These are phyloP conservation scores for Diaporthe humulicola DNA, from an alignment of 2,329 filamentous ascomycete species.

Conservation along the genomic window DNA sequence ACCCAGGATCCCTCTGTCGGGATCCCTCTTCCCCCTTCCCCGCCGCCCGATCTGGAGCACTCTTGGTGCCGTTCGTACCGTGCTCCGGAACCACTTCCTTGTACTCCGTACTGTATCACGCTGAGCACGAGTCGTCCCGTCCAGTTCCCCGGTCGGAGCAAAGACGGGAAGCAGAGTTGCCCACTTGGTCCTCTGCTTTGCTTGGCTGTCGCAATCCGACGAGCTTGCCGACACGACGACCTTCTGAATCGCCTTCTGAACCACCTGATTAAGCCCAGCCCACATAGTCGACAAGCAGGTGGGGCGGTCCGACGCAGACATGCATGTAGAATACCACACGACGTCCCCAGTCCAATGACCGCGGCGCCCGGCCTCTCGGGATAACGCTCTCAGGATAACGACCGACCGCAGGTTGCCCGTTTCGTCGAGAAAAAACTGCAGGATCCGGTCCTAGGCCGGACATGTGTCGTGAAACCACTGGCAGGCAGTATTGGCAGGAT, in stretches of 20 bases:
- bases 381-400: not conserved
- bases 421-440: constrained; percentile 2
- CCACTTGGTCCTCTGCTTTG: constrained; percentile 7
- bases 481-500: constrained; percentile 19
- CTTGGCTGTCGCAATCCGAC: constrained; percentile 21
- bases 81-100: constrained; percentile 20
- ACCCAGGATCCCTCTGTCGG: constrained; percentile 14
- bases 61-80: constrained; percentile 15
- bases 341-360: not conserved
- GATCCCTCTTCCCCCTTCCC: constrained; percentile 14
- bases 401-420: not conserved
- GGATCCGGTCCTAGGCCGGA: not conserved
- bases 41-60: constrained; percentile 17
- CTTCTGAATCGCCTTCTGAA: constrained; percentile 20
- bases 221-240: not conserved
- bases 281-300: constrained; percentile 14
- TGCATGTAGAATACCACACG: not conserved
- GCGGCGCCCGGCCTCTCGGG: constrained; percentile 6
- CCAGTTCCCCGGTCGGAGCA: constrained; percentile 14
- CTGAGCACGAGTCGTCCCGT: constrained; percentile 15
- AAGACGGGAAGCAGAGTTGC: not conserved
- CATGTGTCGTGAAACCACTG: not conserved
- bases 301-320: constrained; percentile 10
- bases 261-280: not conserved
- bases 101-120: constrained; percentile 15